Percentiles rank a stretch among this genome's conserved stretches.
Conservation (phyloP, 148 eudicot species). For the Salicornia ramosissima region DNA sequence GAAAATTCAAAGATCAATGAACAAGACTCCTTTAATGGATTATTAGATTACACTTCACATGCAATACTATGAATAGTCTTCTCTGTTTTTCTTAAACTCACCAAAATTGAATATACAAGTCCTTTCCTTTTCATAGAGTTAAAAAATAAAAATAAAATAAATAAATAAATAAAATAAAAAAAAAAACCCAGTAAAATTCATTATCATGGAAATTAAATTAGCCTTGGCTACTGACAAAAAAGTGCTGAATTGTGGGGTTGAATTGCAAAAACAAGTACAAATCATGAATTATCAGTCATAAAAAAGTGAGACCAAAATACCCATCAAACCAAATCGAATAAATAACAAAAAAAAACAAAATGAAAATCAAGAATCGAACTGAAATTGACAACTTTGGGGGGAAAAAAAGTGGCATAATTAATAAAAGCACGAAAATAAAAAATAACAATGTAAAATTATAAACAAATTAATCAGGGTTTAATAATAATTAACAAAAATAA, state of each 20-base stretch:
- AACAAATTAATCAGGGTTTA: not conserved
- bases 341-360: not conserved
- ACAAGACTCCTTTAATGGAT: not conserved
- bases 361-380: not conserved
- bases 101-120: not conserved
- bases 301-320: not conserved
- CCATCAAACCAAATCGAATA: not conserved
- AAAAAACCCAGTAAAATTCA: not conserved
- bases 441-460: not conserved
- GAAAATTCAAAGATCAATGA: not conserved
- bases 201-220: too few relatives aligned
- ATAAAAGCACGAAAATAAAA: not conserved
- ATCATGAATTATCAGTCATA: not conserved
- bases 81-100: not conserved
- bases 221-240: too few relatives aligned
- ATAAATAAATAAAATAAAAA: not conserved
- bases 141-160: not conserved
- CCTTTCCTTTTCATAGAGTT: not conserved
- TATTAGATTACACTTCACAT: constrained; percentile 1
- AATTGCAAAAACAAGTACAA: too few relatives aligned
- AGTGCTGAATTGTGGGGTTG: too few relatives aligned
- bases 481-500: not conserved
- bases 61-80: not conserved
- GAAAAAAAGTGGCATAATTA: too few relatives aligned
- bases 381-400: not conserved